Evolutionary conservation across 2,329 filamentous ascomycete species (phyloP), one percentile per base, ranked within the genome.

Genomic region (Neophaeococcomyces mojaviensis): DNA sequence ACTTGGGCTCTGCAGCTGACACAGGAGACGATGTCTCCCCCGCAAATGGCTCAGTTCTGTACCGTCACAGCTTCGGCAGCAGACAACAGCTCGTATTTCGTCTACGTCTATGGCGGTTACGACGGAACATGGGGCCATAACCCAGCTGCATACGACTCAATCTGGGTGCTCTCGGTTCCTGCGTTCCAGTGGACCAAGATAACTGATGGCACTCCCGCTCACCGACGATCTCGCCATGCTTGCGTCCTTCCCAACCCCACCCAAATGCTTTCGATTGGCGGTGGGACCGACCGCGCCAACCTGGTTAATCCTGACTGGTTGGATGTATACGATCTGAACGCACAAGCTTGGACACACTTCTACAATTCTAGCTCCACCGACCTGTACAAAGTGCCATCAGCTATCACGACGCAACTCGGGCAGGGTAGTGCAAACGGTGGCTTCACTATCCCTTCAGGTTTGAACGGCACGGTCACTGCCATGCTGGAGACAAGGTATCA

Each of bases 1-100:
- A 43, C 35, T 20, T 66, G 67, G 67, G 68, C 65, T 52, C 46
- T 61, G 18, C 68, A 70, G 51, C 64, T 68, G 13, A 67, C 67
- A 0, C 64, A 61, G 12, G 53, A 49, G 12, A 0, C 65, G 61
- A n/a, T 58, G 63, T 33, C 58, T 50, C 35, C 68, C 62, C 3
- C 63, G 0, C 58, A 61, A 36, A 49, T 61, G 18, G 61, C 64
- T 2, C 53, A 64, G 41, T 68, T 69, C 49, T 70, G 67, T 50
- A 66, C 67, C 2, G 63, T 67, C 1, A 58, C 68, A 13, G 66
- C 65, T 0, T 55, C 58, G 16, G 63, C 67, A 2, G 39, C 59
- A 13, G 67, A 70, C 43, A 54, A 53, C 2, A 66, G 63, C 6
- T 68, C 66, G 0, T 57, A 58, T 48, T 61, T 61, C 37, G 55